Percentiles rank a stretch among this genome's conserved stretches.
Evolutionary conservation across 768 basidiomycete species (phyloP).

Genomic region (Gautieria morchelliformis): DNA sequence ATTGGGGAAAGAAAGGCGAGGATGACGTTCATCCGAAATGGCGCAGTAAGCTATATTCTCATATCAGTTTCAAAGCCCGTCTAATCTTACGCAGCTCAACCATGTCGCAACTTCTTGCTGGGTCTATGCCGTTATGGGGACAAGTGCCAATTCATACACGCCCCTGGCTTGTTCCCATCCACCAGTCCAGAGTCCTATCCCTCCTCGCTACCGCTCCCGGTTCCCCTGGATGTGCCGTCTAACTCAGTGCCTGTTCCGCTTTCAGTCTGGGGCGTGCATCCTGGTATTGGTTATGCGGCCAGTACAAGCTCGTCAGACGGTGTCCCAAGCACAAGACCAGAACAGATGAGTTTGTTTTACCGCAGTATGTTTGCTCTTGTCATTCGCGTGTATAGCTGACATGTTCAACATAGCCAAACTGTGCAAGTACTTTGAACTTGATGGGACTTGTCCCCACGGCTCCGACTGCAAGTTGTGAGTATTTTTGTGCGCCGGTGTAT

Average conservation of each 20-base stretch:
- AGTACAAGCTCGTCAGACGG: neutral
- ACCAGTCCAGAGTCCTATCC: neutral
- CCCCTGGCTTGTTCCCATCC: neutral
- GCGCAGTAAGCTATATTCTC: neutral
- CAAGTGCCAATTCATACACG: conserved; percentile 8
- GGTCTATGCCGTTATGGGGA: conserved; percentile 5
- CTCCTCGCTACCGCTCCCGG: neutral
- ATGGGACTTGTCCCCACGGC: conserved; percentile 3
- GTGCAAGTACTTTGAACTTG: conserved; percentile 2
- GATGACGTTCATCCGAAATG: conserved; percentile 7
- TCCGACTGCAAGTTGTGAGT: conserved; percentile 2
- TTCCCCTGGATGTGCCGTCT: neutral
- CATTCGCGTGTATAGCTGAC: neutral
- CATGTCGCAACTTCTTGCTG: conserved; percentile 4
- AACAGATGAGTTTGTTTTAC: conserved; percentile 1
- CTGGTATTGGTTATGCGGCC: neutral
- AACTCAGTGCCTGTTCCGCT: neutral
- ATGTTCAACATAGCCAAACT: neutral
- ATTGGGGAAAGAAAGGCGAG: conserved; percentile 4
- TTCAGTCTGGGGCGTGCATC: neutral
- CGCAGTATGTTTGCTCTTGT: neutral
- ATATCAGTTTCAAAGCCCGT: neutral
- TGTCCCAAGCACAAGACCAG: neutral
- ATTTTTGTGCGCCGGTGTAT: too few species aligned
- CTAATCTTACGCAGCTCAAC: neutral